A percentile compares a stretch with the other conserved stretches of the same genome.
Conservation (phyloP, 495 filamentous ascomycete species). For the Podospora anserina region DNA sequence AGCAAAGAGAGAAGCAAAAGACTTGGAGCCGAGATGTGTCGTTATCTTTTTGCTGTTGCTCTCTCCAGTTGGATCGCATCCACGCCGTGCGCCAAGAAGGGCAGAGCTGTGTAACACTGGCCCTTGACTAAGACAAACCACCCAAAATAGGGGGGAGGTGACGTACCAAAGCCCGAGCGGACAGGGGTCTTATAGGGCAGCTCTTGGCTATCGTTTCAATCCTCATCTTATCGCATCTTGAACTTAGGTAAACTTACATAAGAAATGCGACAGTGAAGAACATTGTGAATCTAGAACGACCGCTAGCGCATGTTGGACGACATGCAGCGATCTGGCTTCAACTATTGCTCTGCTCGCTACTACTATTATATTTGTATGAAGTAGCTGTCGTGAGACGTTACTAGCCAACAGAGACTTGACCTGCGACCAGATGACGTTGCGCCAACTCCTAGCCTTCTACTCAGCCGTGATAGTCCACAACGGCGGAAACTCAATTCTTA, state of each 20-base stretch:
- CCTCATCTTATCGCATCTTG: neutral
- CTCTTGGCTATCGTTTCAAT: neutral
- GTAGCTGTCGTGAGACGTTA: neutral
- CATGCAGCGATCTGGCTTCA: neutral
- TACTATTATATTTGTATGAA: neutral
- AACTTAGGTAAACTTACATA: neutral
- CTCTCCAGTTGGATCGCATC: constrained; percentile 3
- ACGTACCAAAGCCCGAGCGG: neutral
- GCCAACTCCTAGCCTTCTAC: neutral
- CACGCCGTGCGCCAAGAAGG: constrained; percentile 2
- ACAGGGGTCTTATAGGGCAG: neutral
- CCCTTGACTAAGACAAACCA: constrained; percentile 11
- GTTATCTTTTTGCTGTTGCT: constrained; percentile 4
- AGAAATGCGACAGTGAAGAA: neutral
- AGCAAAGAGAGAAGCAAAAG: constrained; percentile 9
- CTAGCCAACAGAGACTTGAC: no score
- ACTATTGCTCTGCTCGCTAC: neutral
- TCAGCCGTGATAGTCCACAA: neutral
- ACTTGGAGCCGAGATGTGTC: constrained; percentile 7
- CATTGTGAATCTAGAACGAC: neutral
- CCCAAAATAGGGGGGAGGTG: constrained; percentile 6
- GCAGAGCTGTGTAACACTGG: constrained; percentile 8
- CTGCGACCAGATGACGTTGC: neutral
- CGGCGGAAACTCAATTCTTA: neutral
- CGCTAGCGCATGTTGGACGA: neutral